A percentile compares a stretch with the other conserved stretches of the same genome.
Conservation (phyloP, 352 stramenopile genomes). For the Phytophthora agathidicida region DNA sequence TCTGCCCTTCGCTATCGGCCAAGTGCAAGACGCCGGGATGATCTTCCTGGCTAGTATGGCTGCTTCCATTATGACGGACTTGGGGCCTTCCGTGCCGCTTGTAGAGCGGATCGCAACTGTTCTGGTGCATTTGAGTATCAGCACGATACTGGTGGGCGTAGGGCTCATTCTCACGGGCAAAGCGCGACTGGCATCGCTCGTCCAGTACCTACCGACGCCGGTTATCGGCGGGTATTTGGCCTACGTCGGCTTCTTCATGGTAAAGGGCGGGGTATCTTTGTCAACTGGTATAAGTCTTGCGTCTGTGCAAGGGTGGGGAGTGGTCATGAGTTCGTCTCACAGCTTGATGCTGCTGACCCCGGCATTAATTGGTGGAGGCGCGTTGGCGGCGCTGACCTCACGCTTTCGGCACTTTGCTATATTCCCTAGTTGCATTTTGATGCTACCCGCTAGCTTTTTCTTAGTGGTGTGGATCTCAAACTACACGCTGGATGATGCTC, state of each 20-base stretch:
- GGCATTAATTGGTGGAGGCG: slow-evolving; percentile 68
- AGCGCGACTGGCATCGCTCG: slow-evolving; percentile 90
- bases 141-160: slow-evolving; percentile 90
- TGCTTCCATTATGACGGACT: slow-evolving; percentile 85
- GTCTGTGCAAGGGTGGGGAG: slow-evolving; percentile 64
- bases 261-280: slow-evolving; percentile 89
- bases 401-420: slow-evolving; percentile 72
- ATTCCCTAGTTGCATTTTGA: slow-evolving; percentile 59
- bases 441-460: slow-evolving; percentile 88
- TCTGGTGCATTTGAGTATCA: slow-evolving; percentile 92
- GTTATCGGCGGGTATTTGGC: slow-evolving; percentile 97
- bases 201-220: slow-evolving; percentile 95
- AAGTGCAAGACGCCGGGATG: slow-evolving; percentile 96
- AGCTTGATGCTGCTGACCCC: slow-evolving; percentile 80
- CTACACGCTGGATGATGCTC: slow-evolving; percentile 87
- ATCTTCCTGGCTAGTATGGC: slow-evolving; percentile 97
- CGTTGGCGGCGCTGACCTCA: slow-evolving; percentile 75
- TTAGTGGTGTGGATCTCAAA: slow-evolving; percentile 67
- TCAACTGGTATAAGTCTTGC: slow-evolving; percentile 85
- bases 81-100: slow-evolving; percentile 58
- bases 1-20: slow-evolving; percentile 95
- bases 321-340: slow-evolving; percentile 57
- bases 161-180: slow-evolving; percentile 92
- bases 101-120: slow-evolving; percentile 87
- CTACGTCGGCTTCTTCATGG: slow-evolving; percentile 97